phyloP scores from a whole-genome alignment of 2,329 filamentous ascomycete genomes.

The Calonectria honghensis region DNA sequence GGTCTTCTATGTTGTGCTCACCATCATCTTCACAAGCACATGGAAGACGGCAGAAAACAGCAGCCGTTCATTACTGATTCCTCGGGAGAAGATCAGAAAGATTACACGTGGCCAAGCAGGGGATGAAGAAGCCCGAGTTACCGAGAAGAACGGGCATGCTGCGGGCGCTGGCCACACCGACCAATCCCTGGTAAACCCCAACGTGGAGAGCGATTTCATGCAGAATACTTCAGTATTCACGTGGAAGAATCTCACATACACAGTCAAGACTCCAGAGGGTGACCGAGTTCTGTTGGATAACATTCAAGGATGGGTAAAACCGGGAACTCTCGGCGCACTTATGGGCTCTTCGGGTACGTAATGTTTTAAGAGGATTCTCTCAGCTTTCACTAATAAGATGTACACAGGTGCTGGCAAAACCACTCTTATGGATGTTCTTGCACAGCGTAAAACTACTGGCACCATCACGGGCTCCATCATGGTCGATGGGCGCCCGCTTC shows the following conservation, averaged over 20 bases:
- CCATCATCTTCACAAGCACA: neutral
- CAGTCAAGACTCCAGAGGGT: neutral
- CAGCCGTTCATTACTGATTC: neutral
- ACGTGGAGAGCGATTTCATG: neutral
- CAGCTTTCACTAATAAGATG: neutral
- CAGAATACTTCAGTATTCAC: conserved; percentile 6
- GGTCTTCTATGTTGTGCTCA: neutral
- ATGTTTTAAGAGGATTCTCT: neutral
- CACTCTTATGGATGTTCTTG: conserved; percentile 12
- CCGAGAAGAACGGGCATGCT: neutral
- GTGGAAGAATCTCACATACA: conserved; percentile 6
- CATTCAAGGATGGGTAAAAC: neutral
- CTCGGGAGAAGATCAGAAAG: neutral
- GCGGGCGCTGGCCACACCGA: neutral
- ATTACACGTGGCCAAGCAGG: neutral
- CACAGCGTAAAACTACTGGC: neutral
- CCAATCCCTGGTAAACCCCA: neutral
- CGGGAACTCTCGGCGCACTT: neutral
- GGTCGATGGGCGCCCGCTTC: conserved; percentile 1
- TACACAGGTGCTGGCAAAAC: neutral
- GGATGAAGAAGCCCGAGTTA: neutral
- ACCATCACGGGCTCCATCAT: neutral
- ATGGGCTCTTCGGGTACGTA: conserved; percentile 5
- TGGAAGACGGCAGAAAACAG: neutral
- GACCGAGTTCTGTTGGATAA: conserved; percentile 1